Evolutionary conservation across 257 asterid species (phyloP), one percentile per base, ranked within the genome.

Genomic region (Solanum peruvianum): DNA sequence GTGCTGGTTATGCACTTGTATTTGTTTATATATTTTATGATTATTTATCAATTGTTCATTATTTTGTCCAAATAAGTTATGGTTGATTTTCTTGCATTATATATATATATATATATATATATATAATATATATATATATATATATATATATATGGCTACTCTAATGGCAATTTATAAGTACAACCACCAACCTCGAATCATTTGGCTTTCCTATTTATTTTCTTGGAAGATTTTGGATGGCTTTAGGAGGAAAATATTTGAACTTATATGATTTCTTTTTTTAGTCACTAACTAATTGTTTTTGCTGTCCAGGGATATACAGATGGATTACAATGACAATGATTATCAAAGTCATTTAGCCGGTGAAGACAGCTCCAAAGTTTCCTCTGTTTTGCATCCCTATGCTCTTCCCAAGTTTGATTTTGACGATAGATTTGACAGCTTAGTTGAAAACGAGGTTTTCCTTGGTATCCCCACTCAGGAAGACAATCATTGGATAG

Each of bases 401-500:
- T 97, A 92, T 92, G 89, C 96, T 84, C 98, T 97, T 89, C 99
- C 99, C 82, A 97, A 95, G 90, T 97, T 96, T 89, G 99, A 97
- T 88, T 97, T 95, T 96, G 99, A 97, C 86, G 98, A 95, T 88
- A 90, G 99, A 88, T 97, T 96, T 90, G 99, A 97, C 89, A 95
- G 96, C 90, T 94, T 97, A 92, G 99, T 93, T 91, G 99, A 96
- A 84, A 97, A 93, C 97, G 99, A 97, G 91, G 99, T 93, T 93
- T 97, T 97, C 89, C 98, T 97, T 89, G 99, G 99, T 41, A 97
- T 97, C 89, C 94, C 98, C 80, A 93, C 98, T 92, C 99, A 95
- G 93, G 99, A 97, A 89, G 98, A 97, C 91, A 95, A 90, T 91
- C 98, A 94, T 92, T 97, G 99, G 99, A 97, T 97, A 76, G 99